Base-by-base conservation (phyloP, 208 protist species). In the Acanthamoeba quina region DNA sequence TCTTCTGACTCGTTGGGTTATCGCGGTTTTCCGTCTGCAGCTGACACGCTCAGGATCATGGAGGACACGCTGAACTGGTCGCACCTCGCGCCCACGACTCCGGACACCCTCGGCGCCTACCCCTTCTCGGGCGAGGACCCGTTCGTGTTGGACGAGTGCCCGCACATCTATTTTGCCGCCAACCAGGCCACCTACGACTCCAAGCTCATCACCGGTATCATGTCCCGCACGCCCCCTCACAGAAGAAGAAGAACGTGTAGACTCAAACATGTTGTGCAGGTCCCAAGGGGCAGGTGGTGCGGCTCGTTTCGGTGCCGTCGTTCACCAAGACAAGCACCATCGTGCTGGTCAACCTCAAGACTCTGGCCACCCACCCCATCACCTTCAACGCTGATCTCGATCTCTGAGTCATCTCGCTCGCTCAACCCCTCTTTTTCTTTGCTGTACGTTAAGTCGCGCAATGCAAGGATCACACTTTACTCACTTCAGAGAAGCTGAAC, bases 71-170 rank as follows among this genome's bases (percentile, higher is more conserved):
- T 97, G 10, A 37, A 34, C 26, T 97, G 96, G 95, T 92, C 86
- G 66, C 96, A 97, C 41, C 37, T 97, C 5, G 94, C 95, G 5
- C 96, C 96, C 15, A 97, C 96, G 11, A 82, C 96, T 10, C 96
- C 96, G 4, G 95, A 97, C 47, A 96, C 94, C 29, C 44, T 96
- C 21, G 68, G 94, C 26, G 95, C 94, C 60, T 74, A 74, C 2
- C 94, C 96, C 5, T 86, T 96, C n/a, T 66, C 94, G 29, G 70
- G 52, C 15, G 21, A 93, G n/a, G 96, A 97, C 89, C 96, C 95
- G 37, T 97, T 97, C 54, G 78, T 97, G 26, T 85, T 97, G 52
- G 95, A 96, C 19, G 52, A 94, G 66, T 92, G 83, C 49, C 96
- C 96, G 13, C 93, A 96, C 47, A 76, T 97, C 29, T 96, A 95